Base-by-base conservation (phyloP, 2,329 filamentous ascomycete genomes). In the Laburnicola sp. region DNA sequence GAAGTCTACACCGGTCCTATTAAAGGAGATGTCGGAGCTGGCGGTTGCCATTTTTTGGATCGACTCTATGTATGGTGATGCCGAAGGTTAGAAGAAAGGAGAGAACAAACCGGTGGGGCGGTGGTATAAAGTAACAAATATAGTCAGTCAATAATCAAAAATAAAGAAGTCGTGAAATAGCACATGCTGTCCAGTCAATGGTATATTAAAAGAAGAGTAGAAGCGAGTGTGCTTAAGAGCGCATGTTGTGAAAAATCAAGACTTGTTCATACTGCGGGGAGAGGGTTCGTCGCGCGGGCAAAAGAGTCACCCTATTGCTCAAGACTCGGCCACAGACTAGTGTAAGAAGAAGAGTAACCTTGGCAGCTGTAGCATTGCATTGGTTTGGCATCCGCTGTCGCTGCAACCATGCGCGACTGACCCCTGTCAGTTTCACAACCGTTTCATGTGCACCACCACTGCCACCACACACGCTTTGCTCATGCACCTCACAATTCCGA, bases 181-280 rank as follows among this genome's bases (percentile, higher is more conserved):
- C 26, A 42, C 42, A 46, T 51, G 48, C 31, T 42, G 48, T 36
- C 48, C 42, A 8, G 48, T 37, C 48, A 46, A 50, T 35, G 40
- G 9, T 10, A 21, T 5, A 30, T 21, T 32, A 11, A 38, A 6
- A 43, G 26, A 2, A 26, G 3, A 48, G 27, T 16, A 39, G 16
- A 10, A 4, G n/a, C 11, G 16, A 46, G 26, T 30, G 10, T 5
- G 21, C 32, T 22, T 35, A 30, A 10, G 16, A 34, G 27, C 28
- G 35, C 22, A 30, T 21, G 21, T 8, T 32, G 40, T 16, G 21
- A 28, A 4, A 35, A 21, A 16, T 44, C 34, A 28, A 44, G 41
- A 31, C 34, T 35, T 32, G 41, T 35, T 45, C 48, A 16, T 21
- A 23, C 10, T n/a, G 26, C 11, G 26, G 26, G 7, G 30, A 11